Percentiles rank a stretch among this genome's conserved stretches.
phyloP scores from a whole-genome alignment of 2,329 filamentous ascomycete genomes.

The Arthrobotrys pseudoclavata region DNA sequence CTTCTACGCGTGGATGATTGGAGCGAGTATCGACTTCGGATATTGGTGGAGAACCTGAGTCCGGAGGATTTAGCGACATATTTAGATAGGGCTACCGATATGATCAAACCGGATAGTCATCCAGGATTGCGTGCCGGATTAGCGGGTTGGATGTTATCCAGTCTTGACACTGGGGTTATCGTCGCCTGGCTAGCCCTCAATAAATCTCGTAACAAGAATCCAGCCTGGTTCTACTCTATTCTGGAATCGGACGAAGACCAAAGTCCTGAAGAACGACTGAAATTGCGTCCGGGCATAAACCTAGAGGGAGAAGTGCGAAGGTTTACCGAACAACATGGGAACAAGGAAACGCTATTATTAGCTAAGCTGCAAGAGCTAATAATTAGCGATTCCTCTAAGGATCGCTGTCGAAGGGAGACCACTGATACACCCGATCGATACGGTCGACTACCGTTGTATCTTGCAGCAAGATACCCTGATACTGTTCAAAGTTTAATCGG shows the following conservation, averaged over 20 bases:
- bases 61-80: too few relatives aligned
- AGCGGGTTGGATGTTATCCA: not conserved
- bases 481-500: conserved; percentile 7
- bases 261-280: too few relatives aligned
- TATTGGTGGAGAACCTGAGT: too few relatives aligned
- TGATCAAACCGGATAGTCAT: too few relatives aligned
- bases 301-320: not conserved
- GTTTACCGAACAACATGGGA: not conserved
- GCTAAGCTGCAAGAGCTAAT: not conserved
- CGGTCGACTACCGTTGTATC: not conserved
- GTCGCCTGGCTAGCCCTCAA: conserved; percentile 23
- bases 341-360: not conserved
- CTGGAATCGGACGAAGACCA: not conserved
- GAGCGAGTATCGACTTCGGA: too few relatives aligned
- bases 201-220: not conserved
- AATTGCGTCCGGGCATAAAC: not conserved
- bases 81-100: too few relatives aligned
- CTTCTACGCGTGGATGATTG: too few relatives aligned
- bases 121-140: too few relatives aligned
- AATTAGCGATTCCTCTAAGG: not conserved
- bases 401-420: too few relatives aligned
- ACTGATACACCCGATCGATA: not conserved
- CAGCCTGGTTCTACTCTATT: not conserved
- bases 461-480: not conserved
- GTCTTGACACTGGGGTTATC: not conserved